These are phyloP conservation scores for Chaetothyriales sp. DNA, from an alignment of 2,329 filamentous ascomycete species.

Conservation along the genomic window DNA sequence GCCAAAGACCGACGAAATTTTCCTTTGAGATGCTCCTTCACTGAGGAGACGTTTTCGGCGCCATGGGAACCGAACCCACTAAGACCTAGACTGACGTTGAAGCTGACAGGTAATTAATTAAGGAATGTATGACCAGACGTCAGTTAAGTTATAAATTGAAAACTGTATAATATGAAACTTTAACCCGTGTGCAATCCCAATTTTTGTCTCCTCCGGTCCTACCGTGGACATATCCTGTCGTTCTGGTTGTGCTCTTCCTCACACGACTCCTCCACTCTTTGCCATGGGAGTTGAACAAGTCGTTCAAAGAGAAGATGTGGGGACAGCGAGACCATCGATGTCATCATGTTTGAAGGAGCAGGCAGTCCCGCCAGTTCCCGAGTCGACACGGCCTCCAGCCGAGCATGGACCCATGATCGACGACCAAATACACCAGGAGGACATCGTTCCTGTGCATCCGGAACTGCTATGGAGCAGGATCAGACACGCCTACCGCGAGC, in stretches of 20 bases:
- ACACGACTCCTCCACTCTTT: background rate
- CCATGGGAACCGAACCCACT: too few relatives aligned
- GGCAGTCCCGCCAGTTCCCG: background rate
- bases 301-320: background rate
- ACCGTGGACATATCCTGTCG: too few relatives aligned
- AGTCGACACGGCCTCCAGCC: conserved; percentile 3
- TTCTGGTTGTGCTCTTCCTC: background rate
- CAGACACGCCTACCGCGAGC: conserved; percentile 40
- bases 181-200: too few relatives aligned
- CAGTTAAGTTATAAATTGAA: too few relatives aligned
- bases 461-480: conserved; percentile 40
- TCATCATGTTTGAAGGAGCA: background rate
- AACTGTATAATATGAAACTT: too few relatives aligned
- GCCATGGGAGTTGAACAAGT: background rate
- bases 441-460: conserved; percentile 17
- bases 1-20: too few relatives aligned
- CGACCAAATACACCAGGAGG: conserved; percentile 21
- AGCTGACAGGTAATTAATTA: too few relatives aligned
- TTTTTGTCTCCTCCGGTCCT: too few relatives aligned
- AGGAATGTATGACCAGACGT: too few relatives aligned
- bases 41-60: too few relatives aligned
- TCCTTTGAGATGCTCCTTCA: too few relatives aligned
- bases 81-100: too few relatives aligned
- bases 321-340: background rate
- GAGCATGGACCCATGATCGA: conserved; percentile 24